Evolutionary conservation across 108 stramenopile species (phyloP).

Genomic region (Thalassiosira profunda): DNA sequence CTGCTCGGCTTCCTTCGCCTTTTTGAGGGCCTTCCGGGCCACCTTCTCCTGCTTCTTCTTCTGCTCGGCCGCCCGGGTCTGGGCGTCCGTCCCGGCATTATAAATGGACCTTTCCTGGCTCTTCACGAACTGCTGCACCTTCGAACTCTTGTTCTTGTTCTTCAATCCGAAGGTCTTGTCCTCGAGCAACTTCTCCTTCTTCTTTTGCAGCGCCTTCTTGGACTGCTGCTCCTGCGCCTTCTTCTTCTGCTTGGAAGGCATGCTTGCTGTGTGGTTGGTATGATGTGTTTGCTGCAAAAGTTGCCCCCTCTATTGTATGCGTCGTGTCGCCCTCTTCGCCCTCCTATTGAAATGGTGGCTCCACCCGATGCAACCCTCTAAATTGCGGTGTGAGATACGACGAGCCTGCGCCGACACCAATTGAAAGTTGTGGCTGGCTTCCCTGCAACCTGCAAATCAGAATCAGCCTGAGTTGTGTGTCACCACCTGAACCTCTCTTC

Average conservation of each 20-base stretch:
- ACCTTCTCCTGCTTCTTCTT: slow-evolving; percentile 65
- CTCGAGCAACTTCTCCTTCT: slow-evolving; percentile 83
- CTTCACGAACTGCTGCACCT: slow-evolving; percentile 69
- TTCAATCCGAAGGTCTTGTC: slow-evolving; percentile 94
- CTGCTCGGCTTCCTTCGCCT: slow-evolving; percentile 85
- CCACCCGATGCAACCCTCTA: too few species aligned
- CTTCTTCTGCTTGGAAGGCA: slow-evolving; percentile 63
- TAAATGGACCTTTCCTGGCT: slow-evolving; percentile 59
- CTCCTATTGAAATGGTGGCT: too few species aligned
- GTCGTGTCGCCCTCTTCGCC: too few species aligned
- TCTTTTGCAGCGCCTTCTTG: slow-evolving; percentile 89
- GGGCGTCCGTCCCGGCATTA: slow-evolving; percentile 72
- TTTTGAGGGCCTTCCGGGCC: slow-evolving; percentile 67
- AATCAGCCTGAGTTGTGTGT: too few species aligned
- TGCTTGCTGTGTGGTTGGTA: too few species aligned
- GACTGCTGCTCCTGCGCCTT: slow-evolving; percentile 53
- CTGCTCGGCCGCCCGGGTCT: slow-evolving; percentile 62
- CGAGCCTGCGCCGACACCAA: too few species aligned
- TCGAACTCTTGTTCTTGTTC: slow-evolving; percentile 91
- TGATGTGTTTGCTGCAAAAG: too few species aligned
- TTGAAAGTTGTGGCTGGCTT: too few species aligned
- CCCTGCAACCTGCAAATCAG: too few species aligned
- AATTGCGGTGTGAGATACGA: too few species aligned
- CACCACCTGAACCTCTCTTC: too few species aligned
- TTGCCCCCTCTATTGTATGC: too few species aligned